These are phyloP conservation scores for Euptelea pleiosperma DNA, from an alignment of 164 flowering plant genomes.

Conservation along the genomic window DNA sequence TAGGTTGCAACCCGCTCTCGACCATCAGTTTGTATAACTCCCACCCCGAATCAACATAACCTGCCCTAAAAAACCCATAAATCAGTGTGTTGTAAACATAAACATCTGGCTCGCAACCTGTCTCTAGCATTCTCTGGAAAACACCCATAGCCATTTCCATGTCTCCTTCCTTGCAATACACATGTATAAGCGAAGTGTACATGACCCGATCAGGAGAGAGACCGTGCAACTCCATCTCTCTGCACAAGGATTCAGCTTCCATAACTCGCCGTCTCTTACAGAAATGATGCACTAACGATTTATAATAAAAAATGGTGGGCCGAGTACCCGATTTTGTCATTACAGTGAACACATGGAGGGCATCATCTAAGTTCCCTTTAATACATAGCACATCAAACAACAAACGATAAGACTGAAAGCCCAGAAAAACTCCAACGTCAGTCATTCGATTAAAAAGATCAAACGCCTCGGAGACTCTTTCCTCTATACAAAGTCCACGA, in stretches of 20 bases:
- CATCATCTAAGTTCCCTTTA: conserved; percentile 41
- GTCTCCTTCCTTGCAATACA: conserved; percentile 43
- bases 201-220: conserved; percentile 32
- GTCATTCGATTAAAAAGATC: conserved; percentile 23
- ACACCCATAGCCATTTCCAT: conserved; percentile 50
- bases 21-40: conserved; percentile 35
- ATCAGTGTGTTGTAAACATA: conserved; percentile 52
- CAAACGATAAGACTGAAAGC: conserved; percentile 24
- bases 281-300: conserved; percentile 37
- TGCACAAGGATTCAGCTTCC: conserved; percentile 49
- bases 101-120: conserved; percentile 48
- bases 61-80: conserved; percentile 44
- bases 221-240: conserved; percentile 47
- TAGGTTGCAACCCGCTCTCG: conserved; percentile 31
- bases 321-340: conserved; percentile 29
- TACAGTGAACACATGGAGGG: conserved; percentile 33
- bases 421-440: conserved; percentile 20
- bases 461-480: conserved; percentile 37
- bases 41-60: conserved; percentile 35
- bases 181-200: conserved; percentile 49
- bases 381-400: conserved; percentile 42
- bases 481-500: conserved; percentile 25
- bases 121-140: conserved; percentile 51
- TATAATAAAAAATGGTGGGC: conserved; percentile 38
- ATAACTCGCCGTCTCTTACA: conserved; percentile 35